Percentiles rank a stretch among this genome's conserved stretches.
Evolutionary conservation across 441 rosid genomes (phyloP).

Genomic region (Capsella rubella): DNA sequence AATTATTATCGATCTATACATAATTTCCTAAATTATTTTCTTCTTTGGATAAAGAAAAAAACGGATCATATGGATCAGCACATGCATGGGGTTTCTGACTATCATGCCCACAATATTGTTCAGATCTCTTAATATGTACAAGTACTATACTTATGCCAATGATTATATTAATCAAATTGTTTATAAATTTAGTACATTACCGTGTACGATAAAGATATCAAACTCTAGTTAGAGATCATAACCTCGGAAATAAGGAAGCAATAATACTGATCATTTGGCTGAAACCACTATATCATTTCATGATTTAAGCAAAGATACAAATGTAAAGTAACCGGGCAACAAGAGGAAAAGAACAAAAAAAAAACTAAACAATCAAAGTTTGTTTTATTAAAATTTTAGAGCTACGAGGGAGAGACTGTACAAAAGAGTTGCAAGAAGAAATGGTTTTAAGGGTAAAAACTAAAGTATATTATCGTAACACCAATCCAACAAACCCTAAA

Average conservation of each 20-base stretch:
- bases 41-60: slow-evolving; percentile 14
- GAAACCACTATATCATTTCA: slow-evolving; percentile 16
- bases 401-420: slow-evolving; percentile 33
- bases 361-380: slow-evolving; percentile 19
- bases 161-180: slow-evolving; percentile 24
- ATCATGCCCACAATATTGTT: slow-evolving; percentile 12
- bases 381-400: slow-evolving; percentile 15
- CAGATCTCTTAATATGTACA: slow-evolving; percentile 1
- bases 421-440: slow-evolving; percentile 41
- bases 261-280: slow-evolving; percentile 6
- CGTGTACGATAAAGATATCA: slow-evolving; percentile 11
- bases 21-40: not conserved
- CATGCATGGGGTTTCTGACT: slow-evolving; percentile 27
- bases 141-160: not conserved
- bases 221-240: slow-evolving; percentile 19
- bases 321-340: slow-evolving; percentile 13
- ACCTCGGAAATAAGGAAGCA: slow-evolving; percentile 1
- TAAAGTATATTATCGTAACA: slow-evolving; percentile 18
- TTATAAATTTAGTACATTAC: slow-evolving; percentile 1
- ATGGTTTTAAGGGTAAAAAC: slow-evolving; percentile 26
- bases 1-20: not conserved
- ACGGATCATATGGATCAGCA: slow-evolving; percentile 34
- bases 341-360: not conserved
- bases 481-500: slow-evolving; percentile 35
- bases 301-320: slow-evolving; percentile 27